Base-by-base conservation (phyloP, 345 rosid genomes). In the Carallia brachiata region DNA sequence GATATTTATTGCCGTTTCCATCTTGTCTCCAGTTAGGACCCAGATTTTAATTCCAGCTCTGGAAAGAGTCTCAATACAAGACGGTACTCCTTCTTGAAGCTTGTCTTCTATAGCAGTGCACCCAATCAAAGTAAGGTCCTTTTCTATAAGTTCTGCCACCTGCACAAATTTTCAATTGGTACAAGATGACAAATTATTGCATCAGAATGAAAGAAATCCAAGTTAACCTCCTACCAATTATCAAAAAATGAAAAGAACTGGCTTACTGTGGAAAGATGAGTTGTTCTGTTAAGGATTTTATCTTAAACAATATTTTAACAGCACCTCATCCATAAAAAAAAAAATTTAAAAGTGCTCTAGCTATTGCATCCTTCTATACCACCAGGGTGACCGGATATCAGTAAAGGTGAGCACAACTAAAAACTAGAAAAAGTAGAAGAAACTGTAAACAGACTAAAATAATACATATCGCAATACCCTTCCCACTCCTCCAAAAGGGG, bases 21-120 rank as follows among this genome's bases (percentile, higher is more conserved):
- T 78, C 84, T 96, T 92, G 82, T 96, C 99, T 71, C 99, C 99
- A 52, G 99, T 96, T 71, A 96, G 79, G 75, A 96, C 86, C 99
- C 99, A 96, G 73, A 96, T 90, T 85, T 96, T 96, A 73, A 96
- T 96, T 79, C 99, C 99, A 80, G 99, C 99, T 84, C 83, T 90
- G 52, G 96, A 81, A 83, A 96, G 96, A 77, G 97, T 92, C 80
- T 96, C 93, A 73, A 96, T 96, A 79, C 99, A 96, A 78, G 69
- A 73, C 52, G 99, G 99, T 50, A 96, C 99, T 70, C 98, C 99
- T 84, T 96, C 99, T 78, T 96, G 99, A 82, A 96, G 99, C 76
- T 96, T 96, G 82, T 96, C 99, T 86, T 96, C 99, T 82, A 96
- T 96, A 34, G 99, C 99, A 74, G 99, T 96, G 74, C 84, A 76